These are phyloP conservation scores for Penicillium sp. DNA, from an alignment of 2,329 filamentous ascomycete species.

Conservation along the genomic window DNA sequence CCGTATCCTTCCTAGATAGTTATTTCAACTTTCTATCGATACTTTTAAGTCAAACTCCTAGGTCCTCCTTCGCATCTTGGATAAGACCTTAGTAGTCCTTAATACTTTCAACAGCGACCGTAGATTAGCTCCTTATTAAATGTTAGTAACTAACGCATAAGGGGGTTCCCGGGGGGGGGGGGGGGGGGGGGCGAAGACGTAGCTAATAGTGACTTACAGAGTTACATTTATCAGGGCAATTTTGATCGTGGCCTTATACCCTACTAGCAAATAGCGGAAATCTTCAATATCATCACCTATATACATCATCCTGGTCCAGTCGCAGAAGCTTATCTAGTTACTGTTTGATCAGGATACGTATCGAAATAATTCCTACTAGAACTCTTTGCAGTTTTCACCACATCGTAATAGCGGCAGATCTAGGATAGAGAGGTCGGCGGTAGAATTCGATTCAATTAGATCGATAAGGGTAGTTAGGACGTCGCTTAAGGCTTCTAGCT, in stretches of 20 bases:
- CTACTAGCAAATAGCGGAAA: slow-evolving; percentile 42
- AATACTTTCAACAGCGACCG: slow-evolving; percentile 31
- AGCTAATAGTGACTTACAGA: slow-evolving; percentile 34
- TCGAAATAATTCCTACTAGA: slow-evolving; percentile 40
- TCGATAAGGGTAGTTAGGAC: slow-evolving; percentile 39
- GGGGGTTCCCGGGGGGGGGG: background rate
- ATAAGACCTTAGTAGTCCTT: slow-evolving; percentile 27
- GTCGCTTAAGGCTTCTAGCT: slow-evolving; percentile 41
- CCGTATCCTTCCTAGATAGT: slow-evolving; percentile 11
- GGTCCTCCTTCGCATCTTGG: slow-evolving; percentile 25
- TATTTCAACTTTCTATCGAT: slow-evolving; percentile 30
- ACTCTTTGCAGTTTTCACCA: slow-evolving; percentile 46
- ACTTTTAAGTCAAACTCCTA: slow-evolving; percentile 28
- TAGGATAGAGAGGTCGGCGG: slow-evolving; percentile 31
- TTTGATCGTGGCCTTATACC: slow-evolving; percentile 45
- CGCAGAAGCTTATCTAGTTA: slow-evolving; percentile 44
- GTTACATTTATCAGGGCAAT: slow-evolving; percentile 45
- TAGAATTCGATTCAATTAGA: slow-evolving; percentile 26
- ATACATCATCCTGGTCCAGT: slow-evolving; percentile 49
- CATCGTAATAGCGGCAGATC: slow-evolving; percentile 45
- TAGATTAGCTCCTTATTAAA: slow-evolving; percentile 32
- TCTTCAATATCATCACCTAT: slow-evolving; percentile 48
- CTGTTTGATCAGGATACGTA: slow-evolving; percentile 36
- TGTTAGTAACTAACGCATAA: slow-evolving; percentile 10
- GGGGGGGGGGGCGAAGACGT: no score